Base-by-base conservation (phyloP, 345 rosid species). In the Mangifera indica region DNA sequence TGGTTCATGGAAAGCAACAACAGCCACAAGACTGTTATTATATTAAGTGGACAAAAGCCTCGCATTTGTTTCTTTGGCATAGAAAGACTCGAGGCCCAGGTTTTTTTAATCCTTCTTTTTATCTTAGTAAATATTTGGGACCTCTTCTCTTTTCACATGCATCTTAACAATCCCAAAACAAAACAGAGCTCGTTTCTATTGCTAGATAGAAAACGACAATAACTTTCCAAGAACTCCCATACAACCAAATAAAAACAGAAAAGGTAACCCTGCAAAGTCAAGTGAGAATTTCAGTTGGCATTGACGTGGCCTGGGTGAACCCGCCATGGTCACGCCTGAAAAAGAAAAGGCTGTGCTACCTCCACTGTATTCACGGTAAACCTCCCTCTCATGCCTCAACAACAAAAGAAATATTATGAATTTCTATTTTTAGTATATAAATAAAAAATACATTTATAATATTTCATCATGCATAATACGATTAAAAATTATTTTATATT, bases 91-190 rank as follows among this genome's bases (percentile, higher is more conserved):
- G 74, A 73, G 79, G 80, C 48, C 70, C 80, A n/a, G n/a, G n/a
- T n/a, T n/a, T n/a, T n/a, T n/a, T n/a, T n/a, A n/a, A n/a, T n/a
- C n/a, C n/a, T n/a, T n/a, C n/a, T n/a, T n/a, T n/a, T n/a, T n/a
- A n/a, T n/a, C n/a, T n/a, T n/a, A n/a, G n/a, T n/a, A n/a, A n/a
- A n/a, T n/a, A n/a, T n/a, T n/a, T n/a, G n/a, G n/a, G n/a, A n/a
- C n/a, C n/a, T n/a, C 32, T 29, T 29, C 26, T 54, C 66, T 8
- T 46, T 60, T 81, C 86, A 81, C 86, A 71, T 81, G 83, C 83
- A 68, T 51, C 66, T 60, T 64, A 56, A 52, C 24, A 48, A 20
- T 24, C 74, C 44, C 14, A 63, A 73, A 67, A 57, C 60, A 61
- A 65, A 60, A 24, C 37, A 55, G 9, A 53, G 8, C 45, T 72